Conservation (phyloP, 305 asterid genomes). For the Galium porrigens region DNA sequence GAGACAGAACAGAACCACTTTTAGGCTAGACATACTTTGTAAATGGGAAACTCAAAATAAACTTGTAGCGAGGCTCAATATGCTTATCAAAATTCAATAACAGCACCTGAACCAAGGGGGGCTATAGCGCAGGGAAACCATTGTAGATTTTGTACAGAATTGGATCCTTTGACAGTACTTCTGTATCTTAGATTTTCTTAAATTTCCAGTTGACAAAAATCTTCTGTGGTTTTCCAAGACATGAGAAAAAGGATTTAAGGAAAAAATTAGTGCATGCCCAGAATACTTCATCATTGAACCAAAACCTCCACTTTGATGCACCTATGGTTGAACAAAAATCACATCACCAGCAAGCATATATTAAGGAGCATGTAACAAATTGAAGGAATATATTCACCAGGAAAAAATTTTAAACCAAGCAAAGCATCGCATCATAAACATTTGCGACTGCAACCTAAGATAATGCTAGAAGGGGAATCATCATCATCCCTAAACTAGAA, state of each 20-base stretch:
- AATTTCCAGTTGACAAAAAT: slow-evolving; percentile 31
- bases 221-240: slow-evolving; percentile 51
- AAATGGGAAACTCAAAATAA: slow-evolving; percentile 25
- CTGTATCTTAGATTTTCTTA: slow-evolving; percentile 33
- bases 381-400: neutral
- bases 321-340: slow-evolving; percentile 48
- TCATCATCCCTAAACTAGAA: neutral
- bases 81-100: slow-evolving; percentile 11
- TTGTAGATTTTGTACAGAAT: slow-evolving; percentile 28
- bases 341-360: slow-evolving; percentile 38
- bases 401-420: neutral
- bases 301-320: slow-evolving; percentile 39
- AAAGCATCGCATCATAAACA: neutral
- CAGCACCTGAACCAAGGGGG: slow-evolving; percentile 87
- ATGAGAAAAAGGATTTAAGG: slow-evolving; percentile 59
- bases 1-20: slow-evolving; percentile 17
- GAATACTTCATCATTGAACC: slow-evolving; percentile 48
- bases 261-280: slow-evolving; percentile 54
- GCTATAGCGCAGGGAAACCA: slow-evolving; percentile 51
- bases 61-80: neutral
- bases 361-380: slow-evolving; percentile 13
- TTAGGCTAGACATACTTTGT: neutral
- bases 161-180: slow-evolving; percentile 31
- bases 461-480: neutral
- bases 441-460: no score